Percentiles rank a stretch among this genome's conserved stretches.
These are phyloP conservation scores for Eucalyptus rudis DNA, from an alignment of 345 rosid genomes.

Conservation along the genomic window DNA sequence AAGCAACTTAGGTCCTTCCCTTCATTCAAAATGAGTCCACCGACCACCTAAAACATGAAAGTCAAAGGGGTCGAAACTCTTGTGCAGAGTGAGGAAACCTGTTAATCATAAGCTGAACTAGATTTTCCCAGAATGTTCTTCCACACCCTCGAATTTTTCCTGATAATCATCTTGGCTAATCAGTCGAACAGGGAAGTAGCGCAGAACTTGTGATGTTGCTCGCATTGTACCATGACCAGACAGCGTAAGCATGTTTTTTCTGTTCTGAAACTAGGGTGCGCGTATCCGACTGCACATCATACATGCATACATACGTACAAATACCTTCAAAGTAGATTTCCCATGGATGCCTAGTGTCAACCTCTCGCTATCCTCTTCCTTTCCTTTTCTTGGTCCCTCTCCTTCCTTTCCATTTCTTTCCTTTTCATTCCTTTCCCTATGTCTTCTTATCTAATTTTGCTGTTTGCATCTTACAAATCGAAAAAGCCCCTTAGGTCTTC, in stretches of 20 bases:
- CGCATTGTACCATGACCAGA: not conserved
- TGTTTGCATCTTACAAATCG: not conserved
- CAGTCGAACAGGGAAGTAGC: not conserved
- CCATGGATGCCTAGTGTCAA: not conserved
- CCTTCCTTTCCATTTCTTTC: not conserved
- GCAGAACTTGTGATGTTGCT: not conserved
- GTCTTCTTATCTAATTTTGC: not conserved
- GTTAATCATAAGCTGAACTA: not conserved
- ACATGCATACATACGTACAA: not conserved
- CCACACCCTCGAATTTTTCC: not conserved
- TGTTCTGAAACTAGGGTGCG: not conserved
- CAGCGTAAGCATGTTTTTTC: not conserved
- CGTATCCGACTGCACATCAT: not conserved
- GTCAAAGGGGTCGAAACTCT: not conserved
- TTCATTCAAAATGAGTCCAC: not conserved
- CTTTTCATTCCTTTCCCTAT: not conserved
- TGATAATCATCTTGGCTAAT: not conserved
- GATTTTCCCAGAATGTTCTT: not conserved
- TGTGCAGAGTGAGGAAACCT: not conserved
- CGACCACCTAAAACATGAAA: not conserved
- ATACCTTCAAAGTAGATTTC: not conserved
- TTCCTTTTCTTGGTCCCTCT: not conserved
- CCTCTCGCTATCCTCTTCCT: not conserved
- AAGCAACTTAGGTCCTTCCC: not conserved
- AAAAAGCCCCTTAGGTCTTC: not conserved